Evolutionary conservation across 306 rosid genomes (phyloP).

Genomic region (Urtica urens): DNA sequence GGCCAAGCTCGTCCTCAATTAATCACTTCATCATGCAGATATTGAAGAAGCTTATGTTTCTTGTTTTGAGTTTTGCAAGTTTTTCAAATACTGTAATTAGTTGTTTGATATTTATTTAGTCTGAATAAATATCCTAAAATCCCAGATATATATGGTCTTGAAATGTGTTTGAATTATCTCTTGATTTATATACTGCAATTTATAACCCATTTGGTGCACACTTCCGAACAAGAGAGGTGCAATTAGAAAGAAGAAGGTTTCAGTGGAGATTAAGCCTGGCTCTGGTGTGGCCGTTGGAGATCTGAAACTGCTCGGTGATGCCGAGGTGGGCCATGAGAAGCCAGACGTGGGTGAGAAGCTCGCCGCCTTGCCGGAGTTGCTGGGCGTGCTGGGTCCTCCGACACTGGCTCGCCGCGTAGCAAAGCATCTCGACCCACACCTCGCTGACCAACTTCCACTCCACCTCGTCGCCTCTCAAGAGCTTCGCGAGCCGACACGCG

Average conservation of each 20-base stretch:
- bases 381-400: conserved; percentile 1
- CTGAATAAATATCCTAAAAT: too few relatives aligned
- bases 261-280: neutral
- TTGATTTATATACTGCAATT: too few relatives aligned
- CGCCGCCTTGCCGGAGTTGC: conserved; percentile 14
- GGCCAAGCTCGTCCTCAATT: neutral
- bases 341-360: conserved; percentile 22
- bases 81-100: too few relatives aligned
- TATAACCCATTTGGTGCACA: too few relatives aligned
- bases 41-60: too few relatives aligned
- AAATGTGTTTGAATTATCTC: too few relatives aligned
- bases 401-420: conserved; percentile 1
- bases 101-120: too few relatives aligned
- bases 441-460: conserved; percentile 3
- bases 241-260: too few relatives aligned
- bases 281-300: conserved; percentile 5
- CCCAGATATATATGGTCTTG: too few relatives aligned
- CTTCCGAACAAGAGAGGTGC: too few relatives aligned
- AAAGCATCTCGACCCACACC: conserved; percentile 13
- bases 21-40: too few relatives aligned
- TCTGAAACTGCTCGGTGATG: conserved; percentile 13
- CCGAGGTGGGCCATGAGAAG: conserved; percentile 28
- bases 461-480: neutral
- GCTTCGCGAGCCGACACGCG: conserved; percentile 7
- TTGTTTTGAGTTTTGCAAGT: too few relatives aligned